Conservation (phyloP, 1,139 yeast genomes). For the Citeromyces hawaiiensis region DNA sequence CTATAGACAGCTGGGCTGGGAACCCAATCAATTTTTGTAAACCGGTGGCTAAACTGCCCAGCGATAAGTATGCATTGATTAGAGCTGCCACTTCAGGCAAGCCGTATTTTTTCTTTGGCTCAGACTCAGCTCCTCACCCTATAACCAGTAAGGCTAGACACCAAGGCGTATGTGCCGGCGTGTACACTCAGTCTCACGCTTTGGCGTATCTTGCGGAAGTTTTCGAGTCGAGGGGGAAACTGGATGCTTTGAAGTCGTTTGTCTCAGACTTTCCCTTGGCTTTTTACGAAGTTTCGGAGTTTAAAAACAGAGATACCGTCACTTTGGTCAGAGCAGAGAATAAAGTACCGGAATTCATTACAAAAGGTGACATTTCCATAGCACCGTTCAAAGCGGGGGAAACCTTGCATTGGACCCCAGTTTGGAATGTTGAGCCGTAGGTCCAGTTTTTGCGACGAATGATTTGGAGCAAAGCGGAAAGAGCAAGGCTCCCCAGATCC, state of each 20-base stretch:
- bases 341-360: conserved; percentile 46
- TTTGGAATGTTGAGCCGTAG: conserved; percentile 35
- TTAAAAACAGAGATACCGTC: conserved; percentile 32
- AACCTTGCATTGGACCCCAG: conserved; percentile 56
- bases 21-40: conserved; percentile 91
- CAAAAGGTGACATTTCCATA: conserved; percentile 34
- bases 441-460: too few species aligned
- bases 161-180: conserved; percentile 92
- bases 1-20: conserved; percentile 95
- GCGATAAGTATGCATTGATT: conserved; percentile 66
- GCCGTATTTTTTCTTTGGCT: conserved; percentile 90
- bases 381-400: conserved; percentile 91
- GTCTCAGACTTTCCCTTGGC: conserved; percentile 61
- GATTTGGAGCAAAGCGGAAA: too few species aligned
- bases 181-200: conserved; percentile 79
- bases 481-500: too few species aligned
- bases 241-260: conserved; percentile 58
- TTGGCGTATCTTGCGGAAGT: conserved; percentile 77
- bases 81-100: conserved; percentile 87
- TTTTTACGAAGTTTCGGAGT: conserved; percentile 47
- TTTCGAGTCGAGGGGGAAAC: conserved; percentile 52
- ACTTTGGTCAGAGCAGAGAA: conserved; percentile 35
- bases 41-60: conserved; percentile 92
- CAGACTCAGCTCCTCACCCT: conserved; percentile 97
- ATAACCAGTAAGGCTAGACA: conserved; percentile 62